Evolutionary conservation across 2,329 filamentous ascomycete species (phyloP).

Genomic region (Cladosporium sp.): DNA sequence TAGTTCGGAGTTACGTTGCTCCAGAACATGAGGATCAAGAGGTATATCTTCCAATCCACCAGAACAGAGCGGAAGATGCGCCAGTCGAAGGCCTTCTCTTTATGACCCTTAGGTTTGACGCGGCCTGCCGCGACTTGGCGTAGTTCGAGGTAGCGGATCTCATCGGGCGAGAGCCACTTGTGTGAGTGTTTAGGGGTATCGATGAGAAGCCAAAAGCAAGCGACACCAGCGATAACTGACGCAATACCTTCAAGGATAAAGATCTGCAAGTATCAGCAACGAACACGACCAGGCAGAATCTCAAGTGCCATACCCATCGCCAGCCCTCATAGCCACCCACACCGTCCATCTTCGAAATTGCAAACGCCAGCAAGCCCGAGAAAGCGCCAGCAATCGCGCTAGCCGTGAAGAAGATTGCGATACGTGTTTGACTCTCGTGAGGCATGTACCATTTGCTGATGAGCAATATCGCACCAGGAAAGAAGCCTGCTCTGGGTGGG

Average conservation of each 20-base stretch:
- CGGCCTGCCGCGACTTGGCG: conserved; percentile 15
- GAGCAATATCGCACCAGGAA: conserved; percentile 46
- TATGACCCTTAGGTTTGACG: conserved; percentile 40
- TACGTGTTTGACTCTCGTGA: conserved; percentile 35
- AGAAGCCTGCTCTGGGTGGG: conserved; percentile 55
- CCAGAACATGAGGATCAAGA: conserved; percentile 43
- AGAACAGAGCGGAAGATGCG: conserved; percentile 44
- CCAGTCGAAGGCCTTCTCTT: conserved; percentile 40
- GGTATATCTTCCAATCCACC: conserved; percentile 51
- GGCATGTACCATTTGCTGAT: conserved; percentile 36
- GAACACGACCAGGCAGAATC: no score
- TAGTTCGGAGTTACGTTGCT: conserved; percentile 29
- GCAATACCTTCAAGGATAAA: conserved; percentile 28
- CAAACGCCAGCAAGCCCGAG: conserved; percentile 52
- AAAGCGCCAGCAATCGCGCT: conserved; percentile 52
- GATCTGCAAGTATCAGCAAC: neutral
- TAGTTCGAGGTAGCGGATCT: conserved; percentile 23
- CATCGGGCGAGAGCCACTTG: conserved; percentile 54
- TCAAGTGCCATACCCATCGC: conserved; percentile 27
- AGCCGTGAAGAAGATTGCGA: conserved; percentile 28
- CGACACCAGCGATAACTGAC: conserved; percentile 45
- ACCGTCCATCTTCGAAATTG: conserved; percentile 44
- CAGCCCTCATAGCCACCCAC: conserved; percentile 42
- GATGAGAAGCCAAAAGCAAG: conserved; percentile 47
- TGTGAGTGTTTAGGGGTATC: conserved; percentile 60